Evolutionary conservation across 495 filamentous ascomycete species (phyloP).

Genomic region (Penicillium parvum): DNA sequence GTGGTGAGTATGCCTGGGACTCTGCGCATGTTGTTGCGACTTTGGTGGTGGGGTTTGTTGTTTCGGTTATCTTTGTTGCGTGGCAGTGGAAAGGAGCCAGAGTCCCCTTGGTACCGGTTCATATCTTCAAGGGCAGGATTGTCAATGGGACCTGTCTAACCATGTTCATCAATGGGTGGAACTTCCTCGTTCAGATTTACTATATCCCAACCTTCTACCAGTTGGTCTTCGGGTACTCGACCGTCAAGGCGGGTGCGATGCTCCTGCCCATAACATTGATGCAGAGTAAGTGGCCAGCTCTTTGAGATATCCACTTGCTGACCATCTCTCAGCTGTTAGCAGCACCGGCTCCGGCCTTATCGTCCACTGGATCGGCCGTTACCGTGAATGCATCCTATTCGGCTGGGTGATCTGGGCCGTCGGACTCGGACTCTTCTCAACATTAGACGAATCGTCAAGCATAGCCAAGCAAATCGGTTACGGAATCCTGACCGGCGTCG

Average conservation of each 20-base stretch:
- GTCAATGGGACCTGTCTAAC: slow-evolving; percentile 51
- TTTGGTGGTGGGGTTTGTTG: slow-evolving; percentile 40
- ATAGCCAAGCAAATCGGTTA: slow-evolving; percentile 53
- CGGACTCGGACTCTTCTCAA: slow-evolving; percentile 51
- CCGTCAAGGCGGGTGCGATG: slow-evolving; percentile 48
- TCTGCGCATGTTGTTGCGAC: slow-evolving; percentile 46
- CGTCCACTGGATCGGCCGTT: slow-evolving; percentile 50
- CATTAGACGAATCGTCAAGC: slow-evolving; percentile 43
- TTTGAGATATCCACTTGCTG: background rate
- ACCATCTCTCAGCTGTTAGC: slow-evolving; percentile 29
- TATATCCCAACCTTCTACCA: slow-evolving; percentile 56
- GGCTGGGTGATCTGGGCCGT: slow-evolving; percentile 52
- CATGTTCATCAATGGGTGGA: slow-evolving; percentile 55
- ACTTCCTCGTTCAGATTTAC: slow-evolving; percentile 51
- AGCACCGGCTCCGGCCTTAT: slow-evolving; percentile 50
- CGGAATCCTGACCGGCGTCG: slow-evolving; percentile 46
- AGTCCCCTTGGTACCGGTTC: slow-evolving; percentile 34
- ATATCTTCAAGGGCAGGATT: slow-evolving; percentile 47
- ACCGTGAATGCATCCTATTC: slow-evolving; percentile 48
- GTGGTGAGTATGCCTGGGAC: slow-evolving; percentile 47
- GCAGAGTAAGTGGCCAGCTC: slow-evolving; percentile 34
- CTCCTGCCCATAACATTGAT: slow-evolving; percentile 49
- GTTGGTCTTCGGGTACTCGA: slow-evolving; percentile 48
- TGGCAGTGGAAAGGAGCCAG: slow-evolving; percentile 46
- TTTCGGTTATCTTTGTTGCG: slow-evolving; percentile 42